Evolutionary conservation across 208 protist species (phyloP).

Genomic region (Leishmania mexicana): DNA sequence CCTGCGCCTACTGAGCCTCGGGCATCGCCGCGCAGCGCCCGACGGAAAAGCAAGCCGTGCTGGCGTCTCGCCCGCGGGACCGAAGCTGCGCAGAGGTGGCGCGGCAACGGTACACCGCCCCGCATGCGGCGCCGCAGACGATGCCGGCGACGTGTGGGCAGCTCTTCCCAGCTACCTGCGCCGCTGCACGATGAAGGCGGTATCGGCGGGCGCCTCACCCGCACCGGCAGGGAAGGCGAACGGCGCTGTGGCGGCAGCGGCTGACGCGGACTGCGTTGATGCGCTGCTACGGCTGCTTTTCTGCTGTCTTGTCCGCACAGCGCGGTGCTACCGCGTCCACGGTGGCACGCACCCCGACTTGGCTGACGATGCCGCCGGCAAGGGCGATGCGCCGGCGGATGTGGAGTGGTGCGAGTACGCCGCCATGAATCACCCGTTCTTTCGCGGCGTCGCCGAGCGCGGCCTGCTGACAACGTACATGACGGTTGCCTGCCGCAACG

Average conservation of each 20-base stretch:
- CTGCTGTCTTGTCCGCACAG: conserved; percentile 9
- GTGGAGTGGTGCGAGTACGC: conserved; percentile 13
- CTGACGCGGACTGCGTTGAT: conserved; percentile 25
- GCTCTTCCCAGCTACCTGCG: conserved; percentile 12
- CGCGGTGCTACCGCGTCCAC: not conserved
- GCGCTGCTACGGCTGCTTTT: conserved; percentile 24
- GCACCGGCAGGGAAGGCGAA: conserved; percentile 13
- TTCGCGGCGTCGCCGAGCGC: conserved; percentile 55
- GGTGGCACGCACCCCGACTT: not conserved
- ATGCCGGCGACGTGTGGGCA: conserved; percentile 4
- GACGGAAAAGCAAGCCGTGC: not conserved
- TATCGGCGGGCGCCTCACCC: not conserved
- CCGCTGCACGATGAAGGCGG: conserved; percentile 6
- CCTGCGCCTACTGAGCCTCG: conserved; percentile 26
- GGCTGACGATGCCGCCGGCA: not conserved
- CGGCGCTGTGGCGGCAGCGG: conserved; percentile 15
- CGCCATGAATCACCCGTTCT: conserved; percentile 46
- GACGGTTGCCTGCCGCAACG: conserved; percentile 3
- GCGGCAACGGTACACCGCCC: not conserved
- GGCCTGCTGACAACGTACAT: conserved; percentile 39
- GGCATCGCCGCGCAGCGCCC: not conserved
- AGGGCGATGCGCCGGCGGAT: not conserved
- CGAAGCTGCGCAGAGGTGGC: not conserved
- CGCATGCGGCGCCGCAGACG: not conserved
- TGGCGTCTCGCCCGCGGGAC: not conserved